Base-by-base conservation (phyloP, 805 yeast genomes). In the Brettanomyces bruxellensis region DNA sequence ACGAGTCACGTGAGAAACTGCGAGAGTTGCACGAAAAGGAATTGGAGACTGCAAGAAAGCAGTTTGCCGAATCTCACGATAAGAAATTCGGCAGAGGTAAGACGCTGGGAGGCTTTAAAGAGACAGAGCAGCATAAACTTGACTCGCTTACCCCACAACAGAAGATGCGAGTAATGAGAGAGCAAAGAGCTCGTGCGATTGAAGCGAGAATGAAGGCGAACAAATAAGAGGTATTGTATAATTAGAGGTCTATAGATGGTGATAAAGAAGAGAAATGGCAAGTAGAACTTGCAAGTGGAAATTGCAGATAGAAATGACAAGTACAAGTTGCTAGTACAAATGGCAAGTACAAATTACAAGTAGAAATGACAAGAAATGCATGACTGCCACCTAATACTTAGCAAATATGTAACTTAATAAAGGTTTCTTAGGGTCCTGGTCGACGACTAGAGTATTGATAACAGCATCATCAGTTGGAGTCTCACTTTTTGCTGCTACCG, bases 131-230 rank as follows among this genome's bases (percentile, higher is more conserved):
- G 51, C 66, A 68, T 23, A 79, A 78, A 41, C 55, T 81, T 45
- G 72, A 75, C 40, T 81, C 89, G 0, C 68, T 91, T 46, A 73
- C 79, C 6, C 88, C 81, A 1, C 87, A 80, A 25, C 96, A 90
- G 52, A 75, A 79, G 56, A 72, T 74, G 73, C 75, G 81, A 56
- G 66, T 93, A 22, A 89, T 90, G 85, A 77, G 99, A 49, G 99
- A 93, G 57, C 90, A 90, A 58, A 72, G 98, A 46, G 97, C 97
- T 1, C 75, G 98, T 46, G 99, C 99, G 0, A 97, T 95, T 0
- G 98, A 93, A 61, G 95, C 91, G 0, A 72, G 99, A 54, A 55
- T 86, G 56, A 72, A 68, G 46, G 64, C 56, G 25, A 45, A 41
- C 5, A 24, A 24, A 28, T 22, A 43, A 18, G 38, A 35, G 7